A percentile compares a stretch with the other conserved stretches of the same genome.
Conservation (phyloP, 306 rosid species). For the Lathyrus sativus region DNA sequence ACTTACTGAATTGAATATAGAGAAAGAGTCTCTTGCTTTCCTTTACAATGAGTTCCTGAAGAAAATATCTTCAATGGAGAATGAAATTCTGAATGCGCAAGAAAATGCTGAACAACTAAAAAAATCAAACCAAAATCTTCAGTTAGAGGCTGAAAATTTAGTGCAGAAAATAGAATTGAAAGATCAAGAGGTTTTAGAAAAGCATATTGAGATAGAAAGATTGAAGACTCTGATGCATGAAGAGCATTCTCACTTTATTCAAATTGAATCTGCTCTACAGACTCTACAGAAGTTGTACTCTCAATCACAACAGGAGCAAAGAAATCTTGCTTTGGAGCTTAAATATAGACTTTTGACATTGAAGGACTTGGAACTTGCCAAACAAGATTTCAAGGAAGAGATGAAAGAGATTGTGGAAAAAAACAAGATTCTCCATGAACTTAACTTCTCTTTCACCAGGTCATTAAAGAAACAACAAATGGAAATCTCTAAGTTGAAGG, state of each 20-base stretch:
- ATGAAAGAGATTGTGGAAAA: constrained; percentile 58
- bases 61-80: constrained; percentile 71
- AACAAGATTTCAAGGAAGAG: constrained; percentile 65
- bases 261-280: too few relatives aligned
- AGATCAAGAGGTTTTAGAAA: too few relatives aligned
- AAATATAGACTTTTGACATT: constrained; percentile 71
- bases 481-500: constrained; percentile 78
- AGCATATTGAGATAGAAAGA: too few relatives aligned
- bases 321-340: too few relatives aligned
- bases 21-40: constrained; percentile 61
- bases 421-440: constrained; percentile 61
- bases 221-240: too few relatives aligned
- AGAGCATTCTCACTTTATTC: too few relatives aligned
- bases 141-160: too few relatives aligned
- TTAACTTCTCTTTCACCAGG: constrained; percentile 52
- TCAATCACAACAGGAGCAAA: too few relatives aligned
- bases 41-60: constrained; percentile 66
- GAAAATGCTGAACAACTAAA: constrained; percentile 52
- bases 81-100: constrained; percentile 60
- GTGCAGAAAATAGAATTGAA: too few relatives aligned
- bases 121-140: too few relatives aligned
- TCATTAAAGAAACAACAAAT: constrained; percentile 61
- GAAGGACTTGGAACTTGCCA: constrained; percentile 68
- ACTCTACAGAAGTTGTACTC: too few relatives aligned
- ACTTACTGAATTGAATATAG: constrained; percentile 54